Percentiles rank a stretch among this genome's conserved stretches.
phyloP scores from a whole-genome alignment of 2,329 filamentous ascomycete species.

The Cladosporium sp. region DNA sequence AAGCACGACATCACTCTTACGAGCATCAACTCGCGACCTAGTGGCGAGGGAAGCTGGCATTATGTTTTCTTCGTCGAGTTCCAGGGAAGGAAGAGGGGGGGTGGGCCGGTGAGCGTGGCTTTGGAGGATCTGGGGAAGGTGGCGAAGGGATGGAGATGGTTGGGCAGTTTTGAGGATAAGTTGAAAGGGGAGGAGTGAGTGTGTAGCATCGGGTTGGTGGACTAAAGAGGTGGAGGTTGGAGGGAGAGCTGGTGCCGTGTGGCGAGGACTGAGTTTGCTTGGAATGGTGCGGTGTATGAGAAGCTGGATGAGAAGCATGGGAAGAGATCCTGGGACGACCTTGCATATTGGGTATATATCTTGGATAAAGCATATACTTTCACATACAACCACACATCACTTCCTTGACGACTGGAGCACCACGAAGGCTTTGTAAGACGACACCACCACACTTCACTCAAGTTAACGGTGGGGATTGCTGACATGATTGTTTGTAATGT shows the following conservation, averaged over 20 bases:
- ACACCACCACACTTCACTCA: neutral
- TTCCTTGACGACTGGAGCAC: too few species aligned
- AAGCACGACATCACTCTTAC: conserved; percentile 73
- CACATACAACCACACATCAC: neutral
- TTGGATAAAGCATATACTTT: neutral
- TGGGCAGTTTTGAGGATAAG: conserved; percentile 33
- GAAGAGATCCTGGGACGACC: neutral
- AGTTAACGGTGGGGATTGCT: neutral
- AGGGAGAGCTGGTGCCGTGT: too few species aligned
- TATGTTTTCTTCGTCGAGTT: conserved; percentile 97
- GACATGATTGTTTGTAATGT: neutral
- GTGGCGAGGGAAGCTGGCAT: conserved; percentile 70
- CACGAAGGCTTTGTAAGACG: too few species aligned
- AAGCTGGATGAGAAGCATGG: neutral
- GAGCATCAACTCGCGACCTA: conserved; percentile 83
- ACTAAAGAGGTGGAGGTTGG: too few species aligned
- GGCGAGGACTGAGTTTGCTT: too few species aligned
- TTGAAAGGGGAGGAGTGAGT: too few species aligned
- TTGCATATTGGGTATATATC: neutral
- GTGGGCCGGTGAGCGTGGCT: conserved; percentile 55
- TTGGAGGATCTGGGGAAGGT: conserved; percentile 55
- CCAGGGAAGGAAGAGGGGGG: conserved; percentile 57
- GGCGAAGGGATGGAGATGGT: conserved; percentile 60
- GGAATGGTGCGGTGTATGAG: neutral
- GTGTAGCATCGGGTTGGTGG: too few species aligned